Evolutionary conservation across 1,139 yeast species (phyloP), one percentile per base, ranked within the genome.

Genomic region (Ogataea hybrid): DNA sequence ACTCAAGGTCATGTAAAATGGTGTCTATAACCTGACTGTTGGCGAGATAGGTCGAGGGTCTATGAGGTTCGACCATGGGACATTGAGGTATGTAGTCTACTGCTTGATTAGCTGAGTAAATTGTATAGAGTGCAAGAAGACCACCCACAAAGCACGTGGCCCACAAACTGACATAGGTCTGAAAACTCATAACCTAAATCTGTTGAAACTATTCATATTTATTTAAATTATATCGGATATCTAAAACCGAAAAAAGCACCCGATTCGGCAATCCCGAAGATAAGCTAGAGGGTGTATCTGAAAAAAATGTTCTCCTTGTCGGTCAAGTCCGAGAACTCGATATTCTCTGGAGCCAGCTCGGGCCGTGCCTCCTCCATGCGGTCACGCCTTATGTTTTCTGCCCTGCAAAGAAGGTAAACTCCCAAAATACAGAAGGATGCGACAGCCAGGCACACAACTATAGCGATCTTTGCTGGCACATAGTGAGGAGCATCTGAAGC

Each of bases 241-340:
- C 15, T 25, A 25, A 15, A 25, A 12, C 12, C 15, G 15, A n/a
- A 25, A 25, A 5, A 25, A 12, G 28, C n/a, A 8, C 35, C 35
- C 22, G 18, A 25, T 31, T 20, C 16, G 23, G 25, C 20, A 32
- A 31, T 27, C n/a, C 25, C 9, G 15, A 27, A 20, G 14, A 21
- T 10, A n/a, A 23, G 23, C 32, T 20, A 42, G 15, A 42, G 15
- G 35, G 38, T 35, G 35, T 80, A 81, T 53, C 85, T 69, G 58
- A 81, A 81, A 48, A 69, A 73, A 6, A 79, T 80, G 56, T 82
- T 82, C 58, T 82, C 82, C 39, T 67, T 68, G 53, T 82, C 89
- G 2, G 89, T 82, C 56, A 80, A 63, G 56, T 82, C 89, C 40
- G 76, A 77, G 53, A 76, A 77, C 52, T 79, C 78, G 37, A 69